Base-by-base conservation (phyloP, 179 eudicot species). In the Actinidia arguta region DNA sequence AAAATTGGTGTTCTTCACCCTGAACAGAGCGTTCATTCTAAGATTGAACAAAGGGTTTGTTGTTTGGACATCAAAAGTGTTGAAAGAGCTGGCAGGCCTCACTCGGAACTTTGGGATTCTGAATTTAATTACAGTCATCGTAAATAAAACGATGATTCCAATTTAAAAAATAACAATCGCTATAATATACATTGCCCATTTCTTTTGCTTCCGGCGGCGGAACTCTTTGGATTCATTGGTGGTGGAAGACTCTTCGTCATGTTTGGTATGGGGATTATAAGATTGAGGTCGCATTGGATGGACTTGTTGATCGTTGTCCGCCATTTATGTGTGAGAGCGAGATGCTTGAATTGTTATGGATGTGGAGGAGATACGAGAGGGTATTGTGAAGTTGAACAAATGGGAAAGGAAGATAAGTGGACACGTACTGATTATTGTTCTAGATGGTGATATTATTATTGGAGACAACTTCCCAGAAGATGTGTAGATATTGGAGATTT, bases 1-100 rank as follows among this genome's bases (percentile, higher is more conserved):
- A 13, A 81, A 86, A 25, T 86, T 86, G 46, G 69, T 51, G 83
- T 86, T 86, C 70, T 81, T 83, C 27, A 87, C 71, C n/a, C 74
- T 55, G 8, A 87, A 27, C 6, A 27, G 24, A 2, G 87, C 39
- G 24, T 46, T 80, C 76, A 78, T 17, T 0, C 8, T 52, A 14
- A 66, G 12, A 42, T 39, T 46, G 13, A 82, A 55, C 1, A 69
- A 11, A 7, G 85, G 52, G 18, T 46, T 78, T 1, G 59, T 3
- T 7, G 78, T 52, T 0, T 22, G 74, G 17, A 55, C 70, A 14
- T 16, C 25, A 8, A 75, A 61, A 7, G 11, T 48, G 1, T 56
- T n/a, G 58, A 83, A 36, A 4, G 84, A n/a, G n/a, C n/a, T 25
- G 25, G 80, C 3, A 76, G 69, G 85, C 25, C 56, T 75, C 80